Percentiles rank a stretch among this genome's conserved stretches.
Evolutionary conservation across 2,329 filamentous ascomycete genomes (phyloP).

Genomic region (Hortaea sp.): DNA sequence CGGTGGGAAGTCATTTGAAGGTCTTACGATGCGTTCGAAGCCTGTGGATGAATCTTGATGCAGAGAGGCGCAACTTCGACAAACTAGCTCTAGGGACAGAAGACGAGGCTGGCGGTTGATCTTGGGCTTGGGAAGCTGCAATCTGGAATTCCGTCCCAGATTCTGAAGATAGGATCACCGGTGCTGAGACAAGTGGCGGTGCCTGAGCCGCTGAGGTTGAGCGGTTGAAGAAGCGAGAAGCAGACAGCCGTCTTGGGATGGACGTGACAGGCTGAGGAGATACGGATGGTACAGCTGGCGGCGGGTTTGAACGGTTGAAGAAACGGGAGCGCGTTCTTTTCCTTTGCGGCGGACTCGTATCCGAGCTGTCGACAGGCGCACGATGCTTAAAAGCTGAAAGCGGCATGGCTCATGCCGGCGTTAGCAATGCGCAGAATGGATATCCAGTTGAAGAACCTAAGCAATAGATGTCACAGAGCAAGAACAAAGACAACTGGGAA

Average conservation of each 20-base stretch:
- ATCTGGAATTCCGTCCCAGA: background rate
- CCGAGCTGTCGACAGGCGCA: background rate
- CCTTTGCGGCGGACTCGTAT: background rate
- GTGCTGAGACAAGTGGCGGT: background rate
- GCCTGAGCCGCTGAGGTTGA: background rate
- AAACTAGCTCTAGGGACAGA: background rate
- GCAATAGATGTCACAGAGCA: no score
- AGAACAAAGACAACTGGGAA: no score
- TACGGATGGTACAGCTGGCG: background rate
- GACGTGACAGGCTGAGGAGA: background rate
- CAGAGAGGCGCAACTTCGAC: constrained; percentile 8
- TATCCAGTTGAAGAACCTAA: background rate
- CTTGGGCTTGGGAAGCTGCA: background rate
- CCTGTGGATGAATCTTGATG: constrained; percentile 7
- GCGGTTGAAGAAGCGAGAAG: background rate
- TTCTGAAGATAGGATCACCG: background rate
- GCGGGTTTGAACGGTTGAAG: background rate
- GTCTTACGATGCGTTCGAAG: background rate
- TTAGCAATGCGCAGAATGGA: background rate
- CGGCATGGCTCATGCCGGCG: constrained; percentile 11
- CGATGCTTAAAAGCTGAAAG: constrained; percentile 5
- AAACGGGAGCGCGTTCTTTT: constrained; percentile 4
- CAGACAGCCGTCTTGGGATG: background rate
- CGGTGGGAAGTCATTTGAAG: no score
- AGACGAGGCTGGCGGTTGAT: background rate